These are phyloP conservation scores for Geotrichum aggregatum DNA, from an alignment of 1,139 yeast species.

Conservation along the genomic window DNA sequence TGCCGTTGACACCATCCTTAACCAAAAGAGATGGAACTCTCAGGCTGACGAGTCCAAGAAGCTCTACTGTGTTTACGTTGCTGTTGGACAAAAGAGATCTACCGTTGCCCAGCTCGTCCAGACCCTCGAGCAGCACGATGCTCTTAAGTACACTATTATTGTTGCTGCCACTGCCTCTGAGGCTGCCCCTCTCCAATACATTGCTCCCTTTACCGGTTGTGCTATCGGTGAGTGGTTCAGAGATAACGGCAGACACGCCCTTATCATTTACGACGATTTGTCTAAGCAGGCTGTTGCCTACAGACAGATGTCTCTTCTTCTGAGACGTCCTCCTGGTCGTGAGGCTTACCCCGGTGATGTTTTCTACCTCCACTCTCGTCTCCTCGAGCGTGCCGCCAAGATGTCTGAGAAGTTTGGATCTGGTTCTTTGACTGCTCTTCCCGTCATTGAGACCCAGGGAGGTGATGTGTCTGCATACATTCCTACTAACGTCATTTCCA, in stretches of 20 bases:
- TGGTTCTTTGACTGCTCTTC: slow-evolving; percentile 94
- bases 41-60: slow-evolving; percentile 94
- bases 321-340: slow-evolving; percentile 97
- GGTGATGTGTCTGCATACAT: slow-evolving; percentile 98
- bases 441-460: slow-evolving; percentile 97
- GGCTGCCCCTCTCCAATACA: slow-evolving; percentile 99
- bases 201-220: slow-evolving; percentile 99
- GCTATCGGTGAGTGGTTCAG: slow-evolving; percentile 99
- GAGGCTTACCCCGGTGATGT: slow-evolving; percentile 98
- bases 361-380: slow-evolving; percentile 93
- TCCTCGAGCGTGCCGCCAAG: slow-evolving; percentile 96
- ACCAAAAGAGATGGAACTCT: slow-evolving; percentile 98
- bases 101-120: slow-evolving; percentile 99
- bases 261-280: slow-evolving; percentile 95
- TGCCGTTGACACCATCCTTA: slow-evolving; percentile 95
- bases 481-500: slow-evolving; percentile 95
- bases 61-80: slow-evolving; percentile 99
- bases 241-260: slow-evolving; percentile 97
- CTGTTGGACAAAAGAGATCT: slow-evolving; percentile 99
- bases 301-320: slow-evolving; percentile 97
- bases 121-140: slow-evolving; percentile 97
- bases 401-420: slow-evolving; percentile 85
- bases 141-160: slow-evolving; percentile 94
- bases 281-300: slow-evolving; percentile 99
- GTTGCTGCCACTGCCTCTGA: slow-evolving; percentile 99